Base-by-base conservation (phyloP, 2,329 filamentous ascomycete genomes). In the Neofusicoccum sp. region DNA sequence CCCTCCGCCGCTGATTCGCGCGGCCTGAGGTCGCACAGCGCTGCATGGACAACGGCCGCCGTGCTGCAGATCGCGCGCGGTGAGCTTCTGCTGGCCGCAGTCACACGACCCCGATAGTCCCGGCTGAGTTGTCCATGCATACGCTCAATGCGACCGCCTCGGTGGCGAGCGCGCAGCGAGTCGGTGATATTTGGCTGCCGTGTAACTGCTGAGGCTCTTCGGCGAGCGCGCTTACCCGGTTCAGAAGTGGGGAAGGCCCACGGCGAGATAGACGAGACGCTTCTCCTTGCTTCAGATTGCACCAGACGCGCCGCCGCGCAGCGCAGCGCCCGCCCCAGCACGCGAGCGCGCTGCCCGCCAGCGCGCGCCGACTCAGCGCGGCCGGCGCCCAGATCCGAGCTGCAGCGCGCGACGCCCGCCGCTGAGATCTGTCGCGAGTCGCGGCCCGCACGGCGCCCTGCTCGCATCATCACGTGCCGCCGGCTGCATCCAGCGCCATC, bases 171-270 rank as follows among this genome's bases (percentile, higher is more conserved):
- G 45, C 36, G 41, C 43, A 30, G 38, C 56, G 43, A 53, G 41
- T 45, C 43, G 54, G 54, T 36, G 41, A 53, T 45, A 45, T 31
- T 49, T n/a, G n/a, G 24, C 58, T 61, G 58, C 47, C n/a, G 58
- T 60, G 57, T 43, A 43, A 60, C 57, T 49, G 44, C 16, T 61
- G 58, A 61, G 58, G 58, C 58, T 61, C 58, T 61, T 61, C 58
- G 41, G 54, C 53, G n/a, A 45, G 26, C 28, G 41, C 41, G 36
- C 20, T 54, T 61, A 53, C 58, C 58, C 48, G 58, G 58, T 53
- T 54, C 58, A 60, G 47, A 44, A 43, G 58, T 53, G 58, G 58
- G 58, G 58, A 60, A 44, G 58, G 34, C 7, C 24, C 38, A 45
- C 57, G 44, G 36, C 57, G 28, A 54, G 47, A 54, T 61, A 61